A percentile compares a stretch with the other conserved stretches of the same genome.
These are phyloP conservation scores for Meyerozyma sp. DNA, from an alignment of 1,139 yeast species.

Conservation along the genomic window DNA sequence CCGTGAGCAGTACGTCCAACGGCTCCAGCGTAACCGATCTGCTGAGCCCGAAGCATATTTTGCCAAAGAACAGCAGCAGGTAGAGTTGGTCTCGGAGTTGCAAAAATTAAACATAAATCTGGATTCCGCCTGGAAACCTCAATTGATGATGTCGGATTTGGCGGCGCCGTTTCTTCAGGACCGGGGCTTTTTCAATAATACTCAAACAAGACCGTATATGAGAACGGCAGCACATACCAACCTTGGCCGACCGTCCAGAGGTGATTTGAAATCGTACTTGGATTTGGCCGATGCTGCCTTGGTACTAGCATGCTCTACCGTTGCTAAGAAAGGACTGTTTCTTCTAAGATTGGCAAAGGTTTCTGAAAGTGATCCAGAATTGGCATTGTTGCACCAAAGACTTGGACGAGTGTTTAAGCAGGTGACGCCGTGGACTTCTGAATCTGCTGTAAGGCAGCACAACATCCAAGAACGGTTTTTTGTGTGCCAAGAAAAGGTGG, in stretches of 20 bases:
- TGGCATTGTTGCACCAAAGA: constrained; percentile 50
- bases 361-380: constrained; percentile 44
- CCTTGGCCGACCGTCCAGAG: constrained; percentile 20
- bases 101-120: background rate
- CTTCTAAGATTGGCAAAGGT: constrained; percentile 74
- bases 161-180: constrained; percentile 68
- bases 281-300: constrained; percentile 92
- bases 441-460: constrained; percentile 34
- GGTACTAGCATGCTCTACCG: constrained; percentile 61
- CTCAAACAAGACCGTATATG: constrained; percentile 68
- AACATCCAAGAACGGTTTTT: constrained; percentile 57
- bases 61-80: constrained; percentile 23
- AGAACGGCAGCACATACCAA: constrained; percentile 22
- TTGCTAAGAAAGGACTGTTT: constrained; percentile 66
- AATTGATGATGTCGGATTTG: constrained; percentile 83
- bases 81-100: constrained; percentile 4
- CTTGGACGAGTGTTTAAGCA: constrained; percentile 51
- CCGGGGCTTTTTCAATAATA: constrained; percentile 62
- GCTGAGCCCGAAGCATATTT: constrained; percentile 17
- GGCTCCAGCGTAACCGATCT: background rate
- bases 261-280: constrained; percentile 24
- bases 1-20: constrained; percentile 29
- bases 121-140: constrained; percentile 15
- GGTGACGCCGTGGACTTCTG: constrained; percentile 10
- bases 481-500: constrained; percentile 50